A percentile compares a stretch with the other conserved stretches of the same genome.
Conservation (phyloP, 495 filamentous ascomycete species). For the Extremus antarcticus region DNA sequence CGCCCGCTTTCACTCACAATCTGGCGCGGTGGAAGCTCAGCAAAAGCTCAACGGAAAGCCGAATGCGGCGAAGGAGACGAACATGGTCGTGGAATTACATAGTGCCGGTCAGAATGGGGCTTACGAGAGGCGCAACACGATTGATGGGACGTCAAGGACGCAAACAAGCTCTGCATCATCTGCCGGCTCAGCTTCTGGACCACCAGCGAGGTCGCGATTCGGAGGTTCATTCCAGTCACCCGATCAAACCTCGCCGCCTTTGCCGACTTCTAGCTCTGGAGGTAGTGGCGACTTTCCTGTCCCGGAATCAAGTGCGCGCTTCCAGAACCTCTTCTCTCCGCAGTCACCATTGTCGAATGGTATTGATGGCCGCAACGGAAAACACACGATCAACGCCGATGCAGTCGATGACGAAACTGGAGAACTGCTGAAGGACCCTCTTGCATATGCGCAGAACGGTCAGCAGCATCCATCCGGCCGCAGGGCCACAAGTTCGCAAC, state of each 20-base stretch:
- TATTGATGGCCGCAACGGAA: conserved; percentile 59
- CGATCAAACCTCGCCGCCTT: conserved; percentile 54
- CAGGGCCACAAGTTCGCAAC: conserved; percentile 62
- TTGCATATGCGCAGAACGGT: conserved; percentile 74
- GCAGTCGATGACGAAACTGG: conserved; percentile 71
- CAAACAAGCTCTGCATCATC: conserved; percentile 45
- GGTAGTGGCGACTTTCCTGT: conserved; percentile 47
- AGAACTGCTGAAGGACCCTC: conserved; percentile 70
- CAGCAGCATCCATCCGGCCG: conserved; percentile 43
- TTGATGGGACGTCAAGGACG: conserved; percentile 46
- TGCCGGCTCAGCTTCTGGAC: conserved; percentile 43
- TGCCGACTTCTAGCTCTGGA: conserved; percentile 42
- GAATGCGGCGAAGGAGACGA: conserved; percentile 61
- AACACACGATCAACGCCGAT: conserved; percentile 77
- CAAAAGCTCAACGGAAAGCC: conserved; percentile 69
- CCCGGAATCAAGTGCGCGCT: conserved; percentile 49
- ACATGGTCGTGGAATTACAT: conserved; percentile 69
- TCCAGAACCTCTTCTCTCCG: conserved; percentile 69
- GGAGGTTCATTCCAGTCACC: conserved; percentile 65
- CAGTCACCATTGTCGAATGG: conserved; percentile 75
- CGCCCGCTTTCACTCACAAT: conserved; percentile 58
- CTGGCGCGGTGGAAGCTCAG: conserved; percentile 66
- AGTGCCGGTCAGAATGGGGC: conserved; percentile 21
- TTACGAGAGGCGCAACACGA: conserved; percentile 47
- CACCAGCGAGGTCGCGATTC: conserved; percentile 65